Evolutionary conservation across 805 yeast species (phyloP), one percentile per base, ranked within the genome.

Genomic region (Pichia gijzeniarum): DNA sequence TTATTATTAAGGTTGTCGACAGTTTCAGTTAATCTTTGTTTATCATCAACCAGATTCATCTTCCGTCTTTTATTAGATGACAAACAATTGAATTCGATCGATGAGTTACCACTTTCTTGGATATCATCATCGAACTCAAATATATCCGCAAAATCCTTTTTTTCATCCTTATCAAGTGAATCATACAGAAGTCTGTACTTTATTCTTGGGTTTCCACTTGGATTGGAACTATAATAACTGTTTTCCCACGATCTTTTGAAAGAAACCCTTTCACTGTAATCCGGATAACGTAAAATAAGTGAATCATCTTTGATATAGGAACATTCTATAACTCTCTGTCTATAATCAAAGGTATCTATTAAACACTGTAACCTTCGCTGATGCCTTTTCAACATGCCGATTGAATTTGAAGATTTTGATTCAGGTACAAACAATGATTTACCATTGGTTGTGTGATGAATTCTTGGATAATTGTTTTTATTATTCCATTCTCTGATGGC

Each of bases 351-450:
- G n/a, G 63, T 58, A 35, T 59, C 61, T 33, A 61, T 62, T 9
- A 64, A 50, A 40, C 55, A 62, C 38, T 53, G 59, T 42, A 60
- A 40, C 40, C 70, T 55, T 40, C 62, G 51, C 44, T 53, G 58
- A 47, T 59, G 65, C 39, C 63, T 59, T 45, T 55, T 59, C 6
- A 48, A 30, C 6, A 48, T 18, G 33, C 33, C 39, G 4, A 46
- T 14, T 19, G 46, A 45, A 20, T 35, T 38, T 19, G 56, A 58
- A 6, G 54, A 50, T 43, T 56, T 42, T 5, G 69, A 59, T 57
- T 85, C 91, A 41, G 74, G 74, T n/a, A 83, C 72, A 65, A 91
- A 91, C 4, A 95, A 87, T 49, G 95, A 80, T 55, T 85, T 76
- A 6, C 96, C 96, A 55, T 77, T 79, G 3, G 83, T 70, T 0